A percentile compares a stretch with the other conserved stretches of the same genome.
phyloP scores from a whole-genome alignment of 1,284 basidiomycete genomes.

The Apiotrichum porosum region DNA sequence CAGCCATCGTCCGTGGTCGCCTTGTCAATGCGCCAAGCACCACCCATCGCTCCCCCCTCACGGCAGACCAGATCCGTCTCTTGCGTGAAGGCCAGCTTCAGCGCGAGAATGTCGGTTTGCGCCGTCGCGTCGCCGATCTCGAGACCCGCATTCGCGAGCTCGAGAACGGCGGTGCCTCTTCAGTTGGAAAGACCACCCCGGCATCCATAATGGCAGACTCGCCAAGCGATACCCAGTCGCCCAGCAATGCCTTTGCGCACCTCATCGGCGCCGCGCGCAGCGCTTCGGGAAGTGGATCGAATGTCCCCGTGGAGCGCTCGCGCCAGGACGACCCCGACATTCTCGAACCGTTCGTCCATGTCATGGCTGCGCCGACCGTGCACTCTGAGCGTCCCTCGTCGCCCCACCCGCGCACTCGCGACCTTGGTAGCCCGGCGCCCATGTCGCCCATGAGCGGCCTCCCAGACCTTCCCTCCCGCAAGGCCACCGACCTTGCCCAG shows the following conservation, averaged over 20 bases:
- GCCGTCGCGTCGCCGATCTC: slow-evolving; percentile 14
- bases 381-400: slow-evolving; percentile 8
- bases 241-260: slow-evolving; percentile 13
- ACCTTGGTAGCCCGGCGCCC: slow-evolving; percentile 6
- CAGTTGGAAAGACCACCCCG: neutral
- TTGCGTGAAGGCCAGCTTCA: slow-evolving; percentile 21
- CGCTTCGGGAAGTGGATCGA: neutral
- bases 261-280: slow-evolving; percentile 8
- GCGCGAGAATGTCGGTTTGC: slow-evolving; percentile 19
- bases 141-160: slow-evolving; percentile 15
- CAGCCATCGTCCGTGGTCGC: slow-evolving; percentile 19
- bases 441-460: slow-evolving; percentile 10
- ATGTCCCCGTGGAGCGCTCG: slow-evolving; percentile 4
- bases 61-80: slow-evolving; percentile 19
- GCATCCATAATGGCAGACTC: slow-evolving; percentile 4
- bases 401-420: slow-evolving; percentile 3
- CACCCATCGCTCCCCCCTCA: slow-evolving; percentile 16
- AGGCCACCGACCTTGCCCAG: slow-evolving; percentile 19
- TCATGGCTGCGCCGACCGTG: slow-evolving; percentile 17
- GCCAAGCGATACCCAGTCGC: slow-evolving; percentile 2
- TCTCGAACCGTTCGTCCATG: slow-evolving; percentile 21
- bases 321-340: slow-evolving; percentile 22
- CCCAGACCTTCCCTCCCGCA: slow-evolving; percentile 16
- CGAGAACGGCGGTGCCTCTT: neutral
- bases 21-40: slow-evolving; percentile 20